Evolutionary conservation across 441 rosid genomes (phyloP).

Genomic region (Jatropha podagrica): DNA sequence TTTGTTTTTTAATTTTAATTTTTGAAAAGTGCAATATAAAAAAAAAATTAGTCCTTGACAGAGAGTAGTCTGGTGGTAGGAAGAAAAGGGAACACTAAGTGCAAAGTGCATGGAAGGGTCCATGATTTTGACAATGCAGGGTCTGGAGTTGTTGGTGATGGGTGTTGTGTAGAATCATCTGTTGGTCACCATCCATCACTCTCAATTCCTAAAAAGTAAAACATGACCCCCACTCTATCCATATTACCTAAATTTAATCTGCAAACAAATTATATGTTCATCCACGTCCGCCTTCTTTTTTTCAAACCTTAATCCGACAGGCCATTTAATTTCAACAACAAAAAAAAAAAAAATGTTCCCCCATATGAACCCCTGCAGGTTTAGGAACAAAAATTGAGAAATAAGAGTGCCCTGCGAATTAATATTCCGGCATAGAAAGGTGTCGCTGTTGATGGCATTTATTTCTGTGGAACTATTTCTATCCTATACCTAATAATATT

Average conservation of each 20-base stretch:
- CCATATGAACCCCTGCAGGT: background rate
- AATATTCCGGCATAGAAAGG: background rate
- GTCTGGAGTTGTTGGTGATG: background rate
- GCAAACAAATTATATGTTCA: background rate
- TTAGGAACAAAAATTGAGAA: background rate
- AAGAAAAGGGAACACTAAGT: background rate
- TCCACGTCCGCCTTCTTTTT: background rate
- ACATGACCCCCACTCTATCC: constrained; percentile 4
- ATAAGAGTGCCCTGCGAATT: background rate
- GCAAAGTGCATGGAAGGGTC: background rate
- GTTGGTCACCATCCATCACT: background rate
- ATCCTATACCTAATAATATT: background rate
- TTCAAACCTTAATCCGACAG: background rate
- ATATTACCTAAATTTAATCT: background rate
- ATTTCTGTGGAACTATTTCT: background rate
- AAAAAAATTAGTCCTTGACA: no score
- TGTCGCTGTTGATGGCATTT: background rate
- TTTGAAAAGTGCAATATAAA: no score
- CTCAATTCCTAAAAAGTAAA: background rate
- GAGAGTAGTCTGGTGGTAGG: no score
- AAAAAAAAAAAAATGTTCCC: background rate
- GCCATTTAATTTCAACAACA: background rate
- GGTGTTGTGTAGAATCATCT: background rate
- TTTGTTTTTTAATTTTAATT: no score
- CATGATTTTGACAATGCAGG: constrained; percentile 11